Evolutionary conservation across 2,329 filamentous ascomycete genomes (phyloP).

Genomic region (Trichoderma endophyticum): DNA sequence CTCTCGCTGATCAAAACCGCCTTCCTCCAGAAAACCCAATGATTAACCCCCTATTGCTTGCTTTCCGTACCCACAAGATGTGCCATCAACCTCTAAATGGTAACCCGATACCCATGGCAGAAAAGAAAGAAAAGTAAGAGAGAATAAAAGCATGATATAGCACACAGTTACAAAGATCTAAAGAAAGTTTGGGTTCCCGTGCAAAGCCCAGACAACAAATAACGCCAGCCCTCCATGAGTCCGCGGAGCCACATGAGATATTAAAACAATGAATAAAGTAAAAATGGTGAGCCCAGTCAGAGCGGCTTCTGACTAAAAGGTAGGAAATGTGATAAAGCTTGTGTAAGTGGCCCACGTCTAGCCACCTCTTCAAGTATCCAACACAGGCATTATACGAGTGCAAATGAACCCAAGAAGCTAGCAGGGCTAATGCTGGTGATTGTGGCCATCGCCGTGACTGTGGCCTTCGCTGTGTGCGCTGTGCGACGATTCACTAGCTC

Average conservation of each 20-base stretch:
- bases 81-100: not conserved
- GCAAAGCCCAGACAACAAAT: not conserved
- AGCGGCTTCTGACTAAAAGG: not conserved
- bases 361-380: not conserved
- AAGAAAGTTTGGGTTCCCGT: not conserved
- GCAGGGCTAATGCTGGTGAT: constrained; percentile 8
- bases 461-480: constrained; percentile 12
- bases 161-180: not conserved
- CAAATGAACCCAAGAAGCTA: not conserved
- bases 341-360: not conserved
- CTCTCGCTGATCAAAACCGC: not conserved
- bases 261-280: not conserved
- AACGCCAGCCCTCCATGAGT: not conserved
- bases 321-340: not conserved
- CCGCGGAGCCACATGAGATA: not conserved
- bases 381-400: not conserved
- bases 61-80: not conserved
- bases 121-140: not conserved
- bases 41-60: not conserved
- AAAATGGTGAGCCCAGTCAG: not conserved
- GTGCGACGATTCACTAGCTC: constrained; percentile 35
- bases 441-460: not conserved
- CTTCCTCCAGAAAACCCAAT: not conserved
- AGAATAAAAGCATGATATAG: not conserved
- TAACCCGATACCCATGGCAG: not conserved